A percentile compares a stretch with the other conserved stretches of the same genome.
Conservation (phyloP, 768 basidiomycete species). For the Termitomyces sp. region DNA sequence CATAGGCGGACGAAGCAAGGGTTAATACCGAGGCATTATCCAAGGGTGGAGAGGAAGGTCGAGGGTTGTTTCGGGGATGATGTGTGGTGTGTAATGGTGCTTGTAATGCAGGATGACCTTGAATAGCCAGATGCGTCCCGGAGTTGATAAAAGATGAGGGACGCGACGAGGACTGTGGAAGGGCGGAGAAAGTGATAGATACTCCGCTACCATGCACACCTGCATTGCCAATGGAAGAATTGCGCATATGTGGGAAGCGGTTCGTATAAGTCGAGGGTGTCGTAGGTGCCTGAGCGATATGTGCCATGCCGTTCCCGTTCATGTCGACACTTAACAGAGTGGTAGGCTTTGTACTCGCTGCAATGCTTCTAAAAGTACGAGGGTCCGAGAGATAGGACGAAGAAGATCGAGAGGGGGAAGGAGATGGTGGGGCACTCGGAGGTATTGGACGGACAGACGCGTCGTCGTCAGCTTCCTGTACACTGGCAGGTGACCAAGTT, state of each 20-base stretch:
- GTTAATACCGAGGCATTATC: slow-evolving; percentile 93
- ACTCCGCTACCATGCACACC: slow-evolving; percentile 40
- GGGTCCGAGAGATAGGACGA: slow-evolving; percentile 80
- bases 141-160: slow-evolving; percentile 33
- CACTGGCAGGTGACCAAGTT: slow-evolving; percentile 72
- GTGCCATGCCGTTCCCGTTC: slow-evolving; percentile 75
- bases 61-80: slow-evolving; percentile 93
- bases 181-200: slow-evolving; percentile 70
- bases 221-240: slow-evolving; percentile 39
- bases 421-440: slow-evolving; percentile 83
- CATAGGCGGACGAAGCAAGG: slow-evolving; percentile 90
- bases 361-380: slow-evolving; percentile 75
- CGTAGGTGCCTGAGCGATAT: slow-evolving; percentile 81
- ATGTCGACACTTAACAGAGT: slow-evolving; percentile 89
- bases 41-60: slow-evolving; percentile 83
- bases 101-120: slow-evolving; percentile 34
- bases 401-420: slow-evolving; percentile 78
- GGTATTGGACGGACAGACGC: slow-evolving; percentile 88
- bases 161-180: slow-evolving; percentile 47
- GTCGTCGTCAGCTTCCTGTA: slow-evolving; percentile 87
- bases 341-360: slow-evolving; percentile 91
- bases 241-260: slow-evolving; percentile 57
- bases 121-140: slow-evolving; percentile 18
- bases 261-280: slow-evolving; percentile 49
- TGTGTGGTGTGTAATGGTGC: slow-evolving; percentile 88